A percentile compares a stretch with the other conserved stretches of the same genome.
These are phyloP conservation scores for Hygrophila difformis DNA, from an alignment of 257 asterid species.

Conservation along the genomic window DNA sequence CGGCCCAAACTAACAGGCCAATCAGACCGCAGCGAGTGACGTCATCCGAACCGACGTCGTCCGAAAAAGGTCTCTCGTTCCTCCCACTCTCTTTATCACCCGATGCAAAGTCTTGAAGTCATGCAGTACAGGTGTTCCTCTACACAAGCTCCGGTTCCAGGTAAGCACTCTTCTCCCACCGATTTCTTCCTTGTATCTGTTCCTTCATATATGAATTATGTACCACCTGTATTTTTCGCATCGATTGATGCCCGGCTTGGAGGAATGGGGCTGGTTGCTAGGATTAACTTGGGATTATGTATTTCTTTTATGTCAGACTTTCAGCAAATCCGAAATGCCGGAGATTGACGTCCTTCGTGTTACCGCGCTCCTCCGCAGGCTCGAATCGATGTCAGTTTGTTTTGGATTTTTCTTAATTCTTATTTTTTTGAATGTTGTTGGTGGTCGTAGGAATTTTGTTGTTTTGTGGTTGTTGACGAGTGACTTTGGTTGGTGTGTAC, in stretches of 20 bases:
- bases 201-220: too few relatives aligned
- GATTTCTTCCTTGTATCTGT: neutral
- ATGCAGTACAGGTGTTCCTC: constrained; percentile 23
- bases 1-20: too few relatives aligned
- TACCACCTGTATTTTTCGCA: too few relatives aligned
- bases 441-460: neutral
- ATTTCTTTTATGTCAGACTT: constrained; percentile 11
- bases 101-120: neutral
- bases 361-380: constrained; percentile 26
- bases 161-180: constrained; percentile 3
- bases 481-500: constrained; percentile 10
- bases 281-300: constrained; percentile 5
- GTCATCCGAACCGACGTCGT: too few relatives aligned
- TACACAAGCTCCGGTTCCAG: constrained; percentile 16
- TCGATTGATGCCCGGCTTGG: too few relatives aligned
- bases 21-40: too few relatives aligned
- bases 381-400: constrained; percentile 35
- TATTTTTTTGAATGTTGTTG: neutral
- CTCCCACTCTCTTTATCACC: neutral
- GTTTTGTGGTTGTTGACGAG: neutral
- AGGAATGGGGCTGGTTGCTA: constrained; percentile 7
- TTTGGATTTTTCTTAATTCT: neutral
- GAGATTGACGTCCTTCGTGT: constrained; percentile 24
- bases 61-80: too few relatives aligned
- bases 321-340: constrained; percentile 21